phyloP scores from a whole-genome alignment of 1,284 basidiomycete species.

The Coniferiporia sulphurascens region DNA sequence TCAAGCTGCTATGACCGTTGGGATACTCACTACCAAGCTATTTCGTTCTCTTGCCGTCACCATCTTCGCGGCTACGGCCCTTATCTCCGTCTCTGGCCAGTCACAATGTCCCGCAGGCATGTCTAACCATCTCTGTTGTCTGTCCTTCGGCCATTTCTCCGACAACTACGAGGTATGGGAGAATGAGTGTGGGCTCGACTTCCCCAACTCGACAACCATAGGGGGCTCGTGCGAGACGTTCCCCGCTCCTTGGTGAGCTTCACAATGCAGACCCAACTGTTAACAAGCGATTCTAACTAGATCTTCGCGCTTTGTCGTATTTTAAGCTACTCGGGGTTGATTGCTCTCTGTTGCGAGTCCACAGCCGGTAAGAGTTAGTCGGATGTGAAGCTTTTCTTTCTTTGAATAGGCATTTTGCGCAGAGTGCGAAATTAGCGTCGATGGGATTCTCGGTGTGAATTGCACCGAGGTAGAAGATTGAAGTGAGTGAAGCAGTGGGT shows the following conservation, averaged over 20 bases:
- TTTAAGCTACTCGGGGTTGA: background rate
- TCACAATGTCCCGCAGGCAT: background rate
- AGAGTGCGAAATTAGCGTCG: background rate
- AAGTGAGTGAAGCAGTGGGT: background rate
- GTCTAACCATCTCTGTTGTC: background rate
- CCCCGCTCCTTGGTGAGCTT: background rate
- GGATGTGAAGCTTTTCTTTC: background rate
- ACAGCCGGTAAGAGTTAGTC: background rate
- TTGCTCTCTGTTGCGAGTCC: background rate
- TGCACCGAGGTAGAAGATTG: background rate
- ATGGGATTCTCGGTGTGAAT: background rate
- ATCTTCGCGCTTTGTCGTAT: background rate
- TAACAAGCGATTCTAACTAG: background rate
- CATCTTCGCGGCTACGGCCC: no score
- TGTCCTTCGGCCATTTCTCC: slow-evolving; percentile 3
- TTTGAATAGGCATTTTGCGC: background rate
- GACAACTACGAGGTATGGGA: background rate
- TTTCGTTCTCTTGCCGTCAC: no score
- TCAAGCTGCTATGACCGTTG: no score
- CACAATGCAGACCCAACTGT: background rate
- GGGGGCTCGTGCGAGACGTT: background rate
- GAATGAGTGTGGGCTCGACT: background rate
- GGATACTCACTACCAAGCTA: no score
- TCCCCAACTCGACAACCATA: background rate
- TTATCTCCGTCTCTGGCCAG: no score